phyloP scores from a whole-genome alignment of 306 rosid species.

The Vicia sativa region DNA sequence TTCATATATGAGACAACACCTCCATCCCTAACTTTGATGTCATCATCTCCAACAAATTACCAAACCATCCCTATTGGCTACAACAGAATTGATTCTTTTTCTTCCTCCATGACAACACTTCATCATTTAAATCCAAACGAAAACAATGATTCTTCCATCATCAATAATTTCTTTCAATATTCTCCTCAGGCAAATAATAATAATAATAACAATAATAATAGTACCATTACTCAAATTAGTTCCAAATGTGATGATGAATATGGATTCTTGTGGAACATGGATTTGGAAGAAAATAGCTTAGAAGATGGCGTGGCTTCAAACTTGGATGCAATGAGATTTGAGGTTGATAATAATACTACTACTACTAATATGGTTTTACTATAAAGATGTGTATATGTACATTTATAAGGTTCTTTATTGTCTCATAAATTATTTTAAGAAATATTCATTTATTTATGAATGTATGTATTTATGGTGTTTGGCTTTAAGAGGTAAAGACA shows the following conservation, averaged over 20 bases:
- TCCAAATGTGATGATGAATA: conserved; percentile 57
- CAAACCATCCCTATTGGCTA: conserved; percentile 48
- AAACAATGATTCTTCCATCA: conserved; percentile 47
- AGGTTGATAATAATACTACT: conserved; percentile 44
- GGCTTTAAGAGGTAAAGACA: conserved; percentile 34
- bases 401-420: conserved; percentile 26
- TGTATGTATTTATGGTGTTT: conserved; percentile 43
- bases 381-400: conserved; percentile 34
- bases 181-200: conserved; percentile 45
- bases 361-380: conserved; percentile 57
- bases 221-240: conserved; percentile 37
- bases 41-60: conserved; percentile 50
- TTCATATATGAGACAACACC: conserved; percentile 40
- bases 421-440: neutral
- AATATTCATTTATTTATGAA: conserved; percentile 36
- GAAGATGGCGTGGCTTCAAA: conserved; percentile 51
- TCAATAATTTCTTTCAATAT: conserved; percentile 59
- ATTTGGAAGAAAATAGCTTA: conserved; percentile 58
- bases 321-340: conserved; percentile 70
- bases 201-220: conserved; percentile 9
- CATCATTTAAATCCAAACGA: conserved; percentile 39
- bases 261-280: conserved; percentile 86
- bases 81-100: conserved; percentile 49
- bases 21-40: conserved; percentile 43
- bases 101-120: conserved; percentile 52